phyloP scores from a whole-genome alignment of 23 red algal species.

The Gracilaria gracilis region DNA sequence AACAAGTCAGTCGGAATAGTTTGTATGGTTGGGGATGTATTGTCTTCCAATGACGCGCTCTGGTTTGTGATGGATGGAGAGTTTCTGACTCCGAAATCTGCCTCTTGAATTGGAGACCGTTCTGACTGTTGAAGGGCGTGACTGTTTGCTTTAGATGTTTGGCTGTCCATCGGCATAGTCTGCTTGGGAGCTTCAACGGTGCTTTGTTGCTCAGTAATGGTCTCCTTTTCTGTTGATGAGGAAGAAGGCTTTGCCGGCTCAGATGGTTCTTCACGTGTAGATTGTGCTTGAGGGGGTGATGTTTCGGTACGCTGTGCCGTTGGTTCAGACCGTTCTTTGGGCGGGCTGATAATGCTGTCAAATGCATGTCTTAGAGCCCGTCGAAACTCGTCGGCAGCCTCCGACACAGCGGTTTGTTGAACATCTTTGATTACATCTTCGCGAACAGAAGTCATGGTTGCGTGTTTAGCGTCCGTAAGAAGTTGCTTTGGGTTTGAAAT shows the following conservation, averaged over 20 bases:
- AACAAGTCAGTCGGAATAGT: slow-evolving; percentile 38
- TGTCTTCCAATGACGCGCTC: neutral
- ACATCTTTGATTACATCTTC: slow-evolving; percentile 28
- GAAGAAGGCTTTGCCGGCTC: too few species aligned
- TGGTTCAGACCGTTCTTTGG: neutral
- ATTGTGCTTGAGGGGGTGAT: neutral
- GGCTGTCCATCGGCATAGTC: neutral
- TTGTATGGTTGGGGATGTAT: neutral
- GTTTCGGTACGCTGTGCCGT: neutral
- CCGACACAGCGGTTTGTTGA: slow-evolving; percentile 22
- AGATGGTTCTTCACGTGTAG: too few species aligned
- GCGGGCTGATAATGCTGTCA: neutral
- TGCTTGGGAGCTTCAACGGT: neutral
- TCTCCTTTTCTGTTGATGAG: too few species aligned
- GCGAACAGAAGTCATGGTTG: slow-evolving; percentile 14
- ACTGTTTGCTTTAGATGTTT: neutral
- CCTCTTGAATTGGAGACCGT: neutral
- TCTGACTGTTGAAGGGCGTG: neutral
- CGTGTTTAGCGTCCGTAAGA: slow-evolving; percentile 1
- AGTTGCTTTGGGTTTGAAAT: slow-evolving; percentile 17
- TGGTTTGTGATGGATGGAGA: neutral
- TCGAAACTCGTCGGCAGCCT: neutral
- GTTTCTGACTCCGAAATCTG: neutral
- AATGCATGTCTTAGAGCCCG: neutral
- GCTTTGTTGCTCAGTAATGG: neutral